These are phyloP conservation scores for Penicillium fimorum DNA, from an alignment of 495 filamentous ascomycete species.

Conservation along the genomic window DNA sequence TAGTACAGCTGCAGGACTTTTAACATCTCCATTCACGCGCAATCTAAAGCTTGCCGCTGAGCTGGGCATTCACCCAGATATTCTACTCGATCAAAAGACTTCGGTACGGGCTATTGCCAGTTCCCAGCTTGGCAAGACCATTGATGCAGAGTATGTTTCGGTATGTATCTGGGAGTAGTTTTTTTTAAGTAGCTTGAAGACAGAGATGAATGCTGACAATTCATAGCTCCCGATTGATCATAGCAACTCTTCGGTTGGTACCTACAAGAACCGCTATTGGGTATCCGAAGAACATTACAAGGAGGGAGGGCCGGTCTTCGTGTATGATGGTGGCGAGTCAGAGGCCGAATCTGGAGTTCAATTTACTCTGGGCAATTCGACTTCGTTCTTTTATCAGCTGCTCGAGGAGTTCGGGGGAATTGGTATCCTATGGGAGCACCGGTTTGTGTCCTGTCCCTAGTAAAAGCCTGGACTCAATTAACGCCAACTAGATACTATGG, in stretches of 20 bases:
- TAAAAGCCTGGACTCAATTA: not conserved
- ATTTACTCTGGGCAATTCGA: slow-evolving; percentile 32
- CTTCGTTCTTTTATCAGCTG: slow-evolving; percentile 43
- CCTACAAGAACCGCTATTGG: slow-evolving; percentile 57
- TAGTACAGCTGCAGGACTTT: slow-evolving; percentile 10
- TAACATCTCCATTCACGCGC: slow-evolving; percentile 7
- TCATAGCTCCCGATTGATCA: slow-evolving; percentile 50
- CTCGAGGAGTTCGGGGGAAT: slow-evolving; percentile 50
- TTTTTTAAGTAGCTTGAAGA: not conserved
- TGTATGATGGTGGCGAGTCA: slow-evolving; percentile 53
- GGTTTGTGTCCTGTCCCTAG: slow-evolving; percentile 31
- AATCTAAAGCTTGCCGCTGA: slow-evolving; percentile 30
- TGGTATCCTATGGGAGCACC: slow-evolving; percentile 59
- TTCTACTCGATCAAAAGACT: slow-evolving; percentile 11
- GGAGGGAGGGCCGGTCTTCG: slow-evolving; percentile 52
- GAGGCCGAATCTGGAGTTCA: slow-evolving; percentile 30
- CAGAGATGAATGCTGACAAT: slow-evolving; percentile 9
- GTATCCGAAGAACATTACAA: slow-evolving; percentile 49
- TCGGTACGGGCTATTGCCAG: slow-evolving; percentile 10
- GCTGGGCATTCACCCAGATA: slow-evolving; percentile 25
- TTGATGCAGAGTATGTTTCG: slow-evolving; percentile 24
- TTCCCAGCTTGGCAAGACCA: not conserved
- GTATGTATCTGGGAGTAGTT: slow-evolving; percentile 21
- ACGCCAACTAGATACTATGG: slow-evolving; percentile 47
- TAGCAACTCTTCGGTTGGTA: slow-evolving; percentile 37